Conservation (phyloP, 2,329 filamentous ascomycete genomes). For the Lachnum nothofagi region DNA sequence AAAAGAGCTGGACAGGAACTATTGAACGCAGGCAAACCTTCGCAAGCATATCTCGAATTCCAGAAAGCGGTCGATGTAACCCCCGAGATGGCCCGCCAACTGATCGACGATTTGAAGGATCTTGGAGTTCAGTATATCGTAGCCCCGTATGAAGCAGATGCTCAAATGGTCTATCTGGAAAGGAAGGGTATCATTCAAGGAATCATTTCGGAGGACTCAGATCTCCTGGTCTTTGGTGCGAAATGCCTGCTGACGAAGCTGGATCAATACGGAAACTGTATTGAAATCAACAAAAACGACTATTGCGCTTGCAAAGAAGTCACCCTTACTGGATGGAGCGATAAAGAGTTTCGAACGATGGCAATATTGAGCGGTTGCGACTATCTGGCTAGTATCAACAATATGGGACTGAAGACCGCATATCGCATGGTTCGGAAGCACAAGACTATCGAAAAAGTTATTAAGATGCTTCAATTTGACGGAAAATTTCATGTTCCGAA, state of each 20-base stretch:
- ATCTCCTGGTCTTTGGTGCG: slow-evolving; percentile 90
- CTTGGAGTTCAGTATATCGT: slow-evolving; percentile 80
- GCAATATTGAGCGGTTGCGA: slow-evolving; percentile 95
- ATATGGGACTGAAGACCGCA: slow-evolving; percentile 88
- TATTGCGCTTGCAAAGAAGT: slow-evolving; percentile 86
- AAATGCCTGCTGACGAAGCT: slow-evolving; percentile 88
- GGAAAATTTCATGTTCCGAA: slow-evolving; percentile 76
- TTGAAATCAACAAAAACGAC: slow-evolving; percentile 84
- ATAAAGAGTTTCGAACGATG: slow-evolving; percentile 88
- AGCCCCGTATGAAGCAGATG: slow-evolving; percentile 93
- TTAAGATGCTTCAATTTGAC: slow-evolving; percentile 82
- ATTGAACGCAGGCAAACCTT: slow-evolving; percentile 71
- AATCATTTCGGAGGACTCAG: slow-evolving; percentile 93
- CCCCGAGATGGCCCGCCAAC: slow-evolving; percentile 83
- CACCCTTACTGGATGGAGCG: slow-evolving; percentile 85
- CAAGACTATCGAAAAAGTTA: slow-evolving; percentile 75
- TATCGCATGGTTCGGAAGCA: slow-evolving; percentile 86
- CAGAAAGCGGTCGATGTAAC: slow-evolving; percentile 96
- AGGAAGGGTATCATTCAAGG: slow-evolving; percentile 76
- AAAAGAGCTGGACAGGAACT: slow-evolving; percentile 72
- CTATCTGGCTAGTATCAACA: slow-evolving; percentile 80
- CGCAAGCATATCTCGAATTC: slow-evolving; percentile 77
- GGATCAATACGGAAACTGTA: slow-evolving; percentile 85
- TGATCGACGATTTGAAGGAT: slow-evolving; percentile 88
- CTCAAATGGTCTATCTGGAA: slow-evolving; percentile 94